Base-by-base conservation (phyloP, 805 yeast species). In the Brettanomyces sp. region DNA sequence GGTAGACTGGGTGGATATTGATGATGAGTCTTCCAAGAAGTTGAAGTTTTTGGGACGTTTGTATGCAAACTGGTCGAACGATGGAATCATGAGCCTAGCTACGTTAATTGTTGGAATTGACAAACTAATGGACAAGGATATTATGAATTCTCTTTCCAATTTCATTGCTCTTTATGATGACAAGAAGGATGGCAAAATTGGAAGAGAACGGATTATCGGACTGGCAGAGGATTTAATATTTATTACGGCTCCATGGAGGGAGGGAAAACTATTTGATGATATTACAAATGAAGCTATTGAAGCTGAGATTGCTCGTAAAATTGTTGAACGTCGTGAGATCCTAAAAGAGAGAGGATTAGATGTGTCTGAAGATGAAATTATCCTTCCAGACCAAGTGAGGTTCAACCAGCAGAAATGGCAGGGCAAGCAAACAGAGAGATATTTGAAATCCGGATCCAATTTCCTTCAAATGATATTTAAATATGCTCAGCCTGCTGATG, bases 401-500 rank as follows among this genome's bases (percentile, higher is more conserved):
- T 76, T 83, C 42, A 85, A 85, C 56, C 79, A 77, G 52, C 80
- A 77, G 40, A 72, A 72, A 42, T 76, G 82, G 57, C 79, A 75
- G 52, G 68, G 70, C 39, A 79, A 74, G 52, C 93, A 85, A 60
- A 66, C 79, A n/a, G 89, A 82, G 55, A 67, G 96, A 50, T 91
- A 89, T 57, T 69, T 93, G 25, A 76, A 87, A 2, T 91, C 96
- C 0, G 93, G 95, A 3, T 84, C 95, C 49, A 80, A 76, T 18
- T 93, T 91, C 55, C 77, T 91, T 40, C 87, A 86, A 61, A 69
- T 95, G 49, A 88, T 95, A 0, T 89, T 89, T 59, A 95, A 89
- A 57, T 88, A 89, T 62, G 95, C 96, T 0, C 85, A 79, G 52
- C 85, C 93, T 1, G 74, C 71, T 32, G 81, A 74, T 41, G 68